phyloP scores from a whole-genome alignment of 2,329 filamentous ascomycete genomes.

The Cladophialophora yegresii region DNA sequence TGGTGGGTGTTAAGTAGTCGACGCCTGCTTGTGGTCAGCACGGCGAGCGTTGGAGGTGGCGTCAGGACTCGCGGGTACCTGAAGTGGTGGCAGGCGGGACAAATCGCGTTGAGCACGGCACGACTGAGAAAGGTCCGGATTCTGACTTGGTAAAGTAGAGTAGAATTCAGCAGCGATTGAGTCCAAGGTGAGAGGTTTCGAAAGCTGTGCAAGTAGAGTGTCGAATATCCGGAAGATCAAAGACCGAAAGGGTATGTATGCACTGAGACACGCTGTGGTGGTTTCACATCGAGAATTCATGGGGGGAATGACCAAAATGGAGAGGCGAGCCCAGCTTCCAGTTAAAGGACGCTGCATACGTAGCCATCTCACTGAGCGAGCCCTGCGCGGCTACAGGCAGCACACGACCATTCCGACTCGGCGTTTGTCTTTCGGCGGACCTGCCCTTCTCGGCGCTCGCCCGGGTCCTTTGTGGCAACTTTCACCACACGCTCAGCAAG shows the following conservation, averaged over 20 bases:
- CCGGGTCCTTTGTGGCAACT: background rate
- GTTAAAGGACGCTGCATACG: conserved; percentile 11
- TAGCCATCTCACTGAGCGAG: background rate
- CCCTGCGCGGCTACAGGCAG: background rate
- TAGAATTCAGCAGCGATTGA: conserved; percentile 17
- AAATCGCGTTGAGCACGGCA: conserved; percentile 21
- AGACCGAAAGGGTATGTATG: conserved; percentile 6
- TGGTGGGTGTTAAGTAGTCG: background rate
- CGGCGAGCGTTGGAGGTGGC: conserved; percentile 12
- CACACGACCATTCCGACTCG: background rate
- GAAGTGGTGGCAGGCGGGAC: conserved; percentile 7
- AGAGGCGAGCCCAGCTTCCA: background rate
- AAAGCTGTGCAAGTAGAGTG: conserved; percentile 7
- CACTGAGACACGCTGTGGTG: conserved; percentile 14
- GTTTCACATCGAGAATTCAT: conserved; percentile 5
- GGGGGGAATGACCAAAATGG: conserved; percentile 4
- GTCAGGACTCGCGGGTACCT: conserved; percentile 13
- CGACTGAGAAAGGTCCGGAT: conserved; percentile 18
- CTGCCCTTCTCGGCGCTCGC: background rate
- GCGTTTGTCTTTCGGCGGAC: background rate
- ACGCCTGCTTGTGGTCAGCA: conserved; percentile 8
- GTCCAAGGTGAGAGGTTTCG: conserved; percentile 12
- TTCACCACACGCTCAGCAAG: background rate
- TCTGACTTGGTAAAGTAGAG: conserved; percentile 3
- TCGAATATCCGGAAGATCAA: conserved; percentile 14